A percentile compares a stretch with the other conserved stretches of the same genome.
Evolutionary conservation across 108 stramenopile genomes (phyloP).

Genomic region (Ochromonas danica): DNA sequence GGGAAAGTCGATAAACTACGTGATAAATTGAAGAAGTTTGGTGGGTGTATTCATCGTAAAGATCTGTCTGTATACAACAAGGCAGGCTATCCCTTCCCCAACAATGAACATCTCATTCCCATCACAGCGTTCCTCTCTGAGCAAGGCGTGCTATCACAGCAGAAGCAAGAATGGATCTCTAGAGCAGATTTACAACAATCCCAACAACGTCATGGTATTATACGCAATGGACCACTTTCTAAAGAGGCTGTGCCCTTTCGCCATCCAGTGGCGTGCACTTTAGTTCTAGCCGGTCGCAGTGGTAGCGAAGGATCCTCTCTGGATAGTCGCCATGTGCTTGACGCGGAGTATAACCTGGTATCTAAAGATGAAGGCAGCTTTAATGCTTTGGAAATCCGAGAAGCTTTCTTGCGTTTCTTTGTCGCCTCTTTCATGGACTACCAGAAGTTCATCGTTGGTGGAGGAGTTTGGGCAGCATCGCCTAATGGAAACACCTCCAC

Average conservation of each 20-base stretch:
- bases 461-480: not conserved
- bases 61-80: slow-evolving; percentile 25
- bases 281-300: not conserved
- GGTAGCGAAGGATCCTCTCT: slow-evolving; percentile 30
- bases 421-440: slow-evolving; percentile 67
- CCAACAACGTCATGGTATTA: not conserved
- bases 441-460: slow-evolving; percentile 46
- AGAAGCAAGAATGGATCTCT: not conserved
- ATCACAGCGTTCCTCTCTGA: slow-evolving; percentile 53
- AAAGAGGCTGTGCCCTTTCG: not conserved
- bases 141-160: slow-evolving; percentile 33
- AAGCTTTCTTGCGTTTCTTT: slow-evolving; percentile 73
- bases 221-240: not conserved
- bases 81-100: slow-evolving; percentile 52
- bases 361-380: slow-evolving; percentile 57
- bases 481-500: too few species aligned
- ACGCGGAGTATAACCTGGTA: slow-evolving; percentile 41
- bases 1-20: slow-evolving; percentile 65
- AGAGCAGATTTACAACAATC: not conserved
- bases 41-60: slow-evolving; percentile 53
- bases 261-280: not conserved
- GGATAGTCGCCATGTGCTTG: too few species aligned
- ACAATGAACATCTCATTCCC: slow-evolving; percentile 55
- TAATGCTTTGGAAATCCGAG: slow-evolving; percentile 59
- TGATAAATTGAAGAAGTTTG: slow-evolving; percentile 57